Evolutionary conservation across 371 early-diverging fungal species (phyloP), one percentile per base, ranked within the genome.

Genomic region (Mortierella sp.): DNA sequence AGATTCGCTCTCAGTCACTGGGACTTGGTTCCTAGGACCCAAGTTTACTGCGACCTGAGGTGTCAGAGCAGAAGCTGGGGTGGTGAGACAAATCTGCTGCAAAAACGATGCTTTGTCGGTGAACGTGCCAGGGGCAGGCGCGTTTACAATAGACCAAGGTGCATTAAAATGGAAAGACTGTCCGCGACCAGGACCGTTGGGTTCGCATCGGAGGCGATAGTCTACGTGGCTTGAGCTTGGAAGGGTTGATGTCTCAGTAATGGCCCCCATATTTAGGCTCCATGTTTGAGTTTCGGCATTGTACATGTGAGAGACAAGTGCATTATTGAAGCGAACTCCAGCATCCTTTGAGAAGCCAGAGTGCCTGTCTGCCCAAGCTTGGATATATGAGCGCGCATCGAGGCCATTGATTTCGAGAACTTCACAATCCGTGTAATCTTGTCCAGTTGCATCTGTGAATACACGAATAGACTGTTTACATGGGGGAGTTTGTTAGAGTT

Each of bases 261-360:
- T 72, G 10, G 32, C 21, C 4, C 77, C 77, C n/a, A 36, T 13
- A 3, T 6, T 33, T 1, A 11, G n/a, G 15, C 32, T 13, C 69
- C 69, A 74, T 15, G 52, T 43, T 24, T 69, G n/a, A 16, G 65
- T 59, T 3, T 58, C 55, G 24, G 50, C 19, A 16, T n/a, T 21
- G 48, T 69, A 69, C n/a, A 13, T 21, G 1, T 53, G 55, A 8
- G 43, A 52, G 11, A 19, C 55, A 16, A 77, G 69, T 4, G 65
- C 72, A 22, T 57, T 24, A 36, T 77, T 77, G 43, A 72, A 47
- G 6, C 71, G 77, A 13, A 71, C 68, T 36, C 59, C 65, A 7
- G 69, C 45, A 53, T 72, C 63, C 59, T 73, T 73, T 62, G 70
- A 67, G 11, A 58, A 45, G n/a, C 52, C 33, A 2, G 38, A 38